Base-by-base conservation (phyloP, 2,329 filamentous ascomycete species). In the Trichoderma koningiopsis region DNA sequence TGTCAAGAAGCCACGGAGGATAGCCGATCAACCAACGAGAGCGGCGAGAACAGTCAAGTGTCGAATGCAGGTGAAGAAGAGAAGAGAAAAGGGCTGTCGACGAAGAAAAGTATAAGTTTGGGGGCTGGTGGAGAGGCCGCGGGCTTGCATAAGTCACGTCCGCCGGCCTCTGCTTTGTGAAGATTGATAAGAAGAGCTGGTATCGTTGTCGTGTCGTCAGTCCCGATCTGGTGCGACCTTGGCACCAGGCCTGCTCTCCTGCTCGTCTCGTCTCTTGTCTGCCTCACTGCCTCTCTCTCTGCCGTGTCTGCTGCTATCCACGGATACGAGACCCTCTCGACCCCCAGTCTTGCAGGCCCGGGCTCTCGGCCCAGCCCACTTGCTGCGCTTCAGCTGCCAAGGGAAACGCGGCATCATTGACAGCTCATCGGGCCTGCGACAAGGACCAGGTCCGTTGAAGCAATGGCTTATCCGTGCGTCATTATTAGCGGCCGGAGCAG, bases 61-160 rank as follows among this genome's bases (percentile, higher is more conserved):
- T 14, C 40, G 37, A 27, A 70, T 60, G 68, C 68, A 69, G 63
- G 40, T 59, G 59, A 29, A 47, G 52, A 61, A 53, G 69, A 68
- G 59, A 47, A 43, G 49, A 49, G 53, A 57, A 59, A 59, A 40
- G 52, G 52, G 47, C 58, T 56, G 61, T 70, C 63, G 68, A 68
- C 53, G 63, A 68, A 57, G 68, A 63, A 57, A 68, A 65, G 57
- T 70, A 68, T 68, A 68, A 62, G 63, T 68, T 68, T 69, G 49
- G 65, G 65, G 65, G 65, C 37, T 63, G 69, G 69, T 24, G 65
- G 59, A 59, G 65, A 35, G 66, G 37, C 57, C 43, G 40, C 43
- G 56, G 66, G 55, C 63, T 59, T 67, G 63, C 63, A 67, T 67
- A 65, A 57, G 35, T 29, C 62, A n/a, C 19, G 53, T 57, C 53